Conservation (phyloP, 2,329 filamentous ascomycete genomes). For the Teratosphaeria epicoccoides region DNA sequence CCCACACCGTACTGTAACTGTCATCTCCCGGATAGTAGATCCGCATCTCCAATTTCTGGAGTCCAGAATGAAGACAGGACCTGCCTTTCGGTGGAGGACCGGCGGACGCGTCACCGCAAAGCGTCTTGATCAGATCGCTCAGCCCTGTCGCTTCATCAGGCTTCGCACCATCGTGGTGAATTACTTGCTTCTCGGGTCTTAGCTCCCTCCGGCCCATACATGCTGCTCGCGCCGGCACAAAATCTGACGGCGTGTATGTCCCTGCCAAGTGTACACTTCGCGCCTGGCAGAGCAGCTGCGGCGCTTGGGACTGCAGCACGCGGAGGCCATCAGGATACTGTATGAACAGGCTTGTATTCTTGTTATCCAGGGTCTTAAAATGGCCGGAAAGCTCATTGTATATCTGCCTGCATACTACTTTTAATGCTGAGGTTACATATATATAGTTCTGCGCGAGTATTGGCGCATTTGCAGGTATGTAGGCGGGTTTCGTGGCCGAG, state of each 20-base stretch:
- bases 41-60: constrained; percentile 28
- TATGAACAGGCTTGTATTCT: constrained; percentile 31
- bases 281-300: constrained; percentile 31
- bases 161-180: constrained; percentile 11
- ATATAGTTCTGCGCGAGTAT: constrained; percentile 6
- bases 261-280: constrained; percentile 32
- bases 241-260: constrained; percentile 21
- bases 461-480: constrained; percentile 11
- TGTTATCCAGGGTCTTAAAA: constrained; percentile 18
- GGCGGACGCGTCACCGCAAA: constrained; percentile 19
- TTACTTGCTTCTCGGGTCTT: neutral
- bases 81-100: constrained; percentile 4
- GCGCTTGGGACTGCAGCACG: constrained; percentile 29
- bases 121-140: constrained; percentile 22
- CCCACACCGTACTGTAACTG: constrained; percentile 30
- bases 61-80: neutral
- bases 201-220: constrained; percentile 5
- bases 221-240: constrained; percentile 11
- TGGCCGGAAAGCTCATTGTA: constrained; percentile 27
- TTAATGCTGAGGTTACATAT: constrained; percentile 9
- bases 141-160: constrained; percentile 23
- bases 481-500: constrained; percentile 19
- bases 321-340: constrained; percentile 32
- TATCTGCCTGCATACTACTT: constrained; percentile 22
- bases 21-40: constrained; percentile 31